Base-by-base conservation (phyloP, 2,329 filamentous ascomycete species). In the Byssoonygena ceratinophila region DNA sequence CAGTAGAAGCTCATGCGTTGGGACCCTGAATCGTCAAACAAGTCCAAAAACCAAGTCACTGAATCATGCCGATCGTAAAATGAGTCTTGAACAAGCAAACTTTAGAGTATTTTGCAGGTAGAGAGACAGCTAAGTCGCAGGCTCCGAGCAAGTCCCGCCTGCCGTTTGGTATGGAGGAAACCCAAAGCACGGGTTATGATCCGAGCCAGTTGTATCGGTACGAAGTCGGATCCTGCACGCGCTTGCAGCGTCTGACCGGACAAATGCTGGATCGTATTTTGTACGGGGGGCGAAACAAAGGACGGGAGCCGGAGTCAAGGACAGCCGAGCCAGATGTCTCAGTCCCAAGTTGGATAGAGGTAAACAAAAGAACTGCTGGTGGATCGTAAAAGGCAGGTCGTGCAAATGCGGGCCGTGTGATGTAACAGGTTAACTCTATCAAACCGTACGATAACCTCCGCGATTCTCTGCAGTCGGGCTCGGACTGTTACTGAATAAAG, bases 331-430 rank as follows among this genome's bases (percentile, higher is more conserved):
- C 46, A 39, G 46, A 18, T 32, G 27, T 9, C 27, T 9, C 22
- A 43, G 25, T 43, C 25, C 18, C 39, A 51, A 25, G 20, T 29
- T 34, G 16, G 44, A 29, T 4, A 29, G 27, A 29, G 27, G 9
- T 34, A 51, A 23, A 51, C 25, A 14, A 50, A 29, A 39, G 37
- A 34, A n/a, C 29, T 18, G 22, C 22, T 22, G 31, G 32, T 39
- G 40, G 40, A 41, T 44, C 23, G 22, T 8, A 31, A n/a, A 32
- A 29, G 27, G 9, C n/a, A 44, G n/a, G 37, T 46, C 23, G 49
- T 45, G 40, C 31, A 37, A 46, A 23, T 41, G 49, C 49, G 43
- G 31, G 40, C 49, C 41, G 49, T 39, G 49, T 40, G 49, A 52
- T 52, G 43, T 46, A 41, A 45, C 49, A 40, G 47, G 47, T 51